Evolutionary conservation across 441 rosid genomes (phyloP), one percentile per base, ranked within the genome.

Genomic region (Isatis lusitanica): DNA sequence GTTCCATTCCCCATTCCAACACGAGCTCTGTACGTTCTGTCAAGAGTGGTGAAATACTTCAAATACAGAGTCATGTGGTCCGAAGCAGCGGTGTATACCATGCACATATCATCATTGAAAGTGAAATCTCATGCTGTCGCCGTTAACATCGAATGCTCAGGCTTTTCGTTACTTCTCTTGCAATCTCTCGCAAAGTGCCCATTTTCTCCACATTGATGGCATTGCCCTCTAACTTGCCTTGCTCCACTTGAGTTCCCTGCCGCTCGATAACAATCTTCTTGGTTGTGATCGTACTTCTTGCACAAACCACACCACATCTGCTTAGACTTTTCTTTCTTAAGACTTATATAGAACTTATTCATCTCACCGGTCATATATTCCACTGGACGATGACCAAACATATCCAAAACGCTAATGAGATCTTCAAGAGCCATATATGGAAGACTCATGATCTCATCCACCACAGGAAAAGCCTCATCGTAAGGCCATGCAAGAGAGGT

Each of bases 31-130:
- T 47, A 66, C 0, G 43, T 47, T 65, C 36, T 58, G 36, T 73
- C 71, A 0, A 73, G 1, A 35, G 43, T 31, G 0, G 77, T 47
- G 66, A 73, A 73, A 39, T 11, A 21, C 50, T 47, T 65, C 35
- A 3, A 40, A 28, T 73, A 65, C 0, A 71, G 77, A 73, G 71
- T 73, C 77, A 73, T 66, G 40, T 73, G 72, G 2, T 47, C 9
- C 7, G 66, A 5, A 4, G 35, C 0, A 7, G 31, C 4, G 16
- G 11, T n/a, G 71, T 44, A 46, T 10, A 65, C 2, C 72, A 66
- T 57, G 71, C 77, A 73, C 71, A 57, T 47, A 17, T 66, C 60
- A 59, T 66, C 71, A 13, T 57, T 72, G 12, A 2, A 65, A 4
- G 50, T 52, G 9, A 63, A 30, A 33, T 12, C 56, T 17, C 35